These are phyloP conservation scores for Alternaria triticina DNA, from an alignment of 2,329 filamentous ascomycete genomes.

Conservation along the genomic window DNA sequence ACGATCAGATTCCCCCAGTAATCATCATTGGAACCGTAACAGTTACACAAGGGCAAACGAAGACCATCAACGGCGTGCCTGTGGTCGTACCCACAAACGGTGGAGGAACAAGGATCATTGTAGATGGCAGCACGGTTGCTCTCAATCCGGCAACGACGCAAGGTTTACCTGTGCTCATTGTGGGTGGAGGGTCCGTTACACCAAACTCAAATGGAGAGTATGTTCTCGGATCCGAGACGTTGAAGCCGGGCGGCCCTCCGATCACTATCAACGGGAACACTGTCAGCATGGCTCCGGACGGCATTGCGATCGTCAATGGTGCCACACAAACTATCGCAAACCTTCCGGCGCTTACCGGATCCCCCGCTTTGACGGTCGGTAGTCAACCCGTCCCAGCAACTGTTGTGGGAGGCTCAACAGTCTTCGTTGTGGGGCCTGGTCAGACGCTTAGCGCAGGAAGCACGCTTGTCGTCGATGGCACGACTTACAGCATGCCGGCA, in stretches of 20 bases:
- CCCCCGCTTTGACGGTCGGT: slow-evolving; percentile 29
- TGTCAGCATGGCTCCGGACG: slow-evolving; percentile 44
- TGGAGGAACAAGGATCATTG: slow-evolving; percentile 31
- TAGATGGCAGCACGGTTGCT: slow-evolving; percentile 35
- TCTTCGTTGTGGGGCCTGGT: slow-evolving; percentile 24
- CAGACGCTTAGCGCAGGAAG: slow-evolving; percentile 27
- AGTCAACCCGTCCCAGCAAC: slow-evolving; percentile 29
- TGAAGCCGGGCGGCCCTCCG: slow-evolving; percentile 37
- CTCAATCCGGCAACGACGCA: slow-evolving; percentile 27
- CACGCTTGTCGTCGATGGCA: slow-evolving; percentile 32
- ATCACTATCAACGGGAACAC: slow-evolving; percentile 47
- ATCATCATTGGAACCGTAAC: slow-evolving; percentile 37
- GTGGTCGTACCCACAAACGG: slow-evolving; percentile 32
- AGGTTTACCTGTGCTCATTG: slow-evolving; percentile 28
- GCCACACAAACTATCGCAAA: slow-evolving; percentile 36
- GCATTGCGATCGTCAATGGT: slow-evolving; percentile 47
- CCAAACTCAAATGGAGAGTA: slow-evolving; percentile 43
- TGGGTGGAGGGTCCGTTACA: slow-evolving; percentile 35
- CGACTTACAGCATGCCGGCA: slow-evolving; percentile 32
- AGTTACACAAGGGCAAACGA: slow-evolving; percentile 39
- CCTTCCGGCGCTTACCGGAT: slow-evolving; percentile 15
- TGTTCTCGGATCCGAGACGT: slow-evolving; percentile 38
- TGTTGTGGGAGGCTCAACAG: slow-evolving; percentile 31
- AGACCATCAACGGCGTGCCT: slow-evolving; percentile 40
- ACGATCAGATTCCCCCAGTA: slow-evolving; percentile 7